Base-by-base conservation (phyloP, 345 rosid genomes). In the Noccaea caerulescens region DNA sequence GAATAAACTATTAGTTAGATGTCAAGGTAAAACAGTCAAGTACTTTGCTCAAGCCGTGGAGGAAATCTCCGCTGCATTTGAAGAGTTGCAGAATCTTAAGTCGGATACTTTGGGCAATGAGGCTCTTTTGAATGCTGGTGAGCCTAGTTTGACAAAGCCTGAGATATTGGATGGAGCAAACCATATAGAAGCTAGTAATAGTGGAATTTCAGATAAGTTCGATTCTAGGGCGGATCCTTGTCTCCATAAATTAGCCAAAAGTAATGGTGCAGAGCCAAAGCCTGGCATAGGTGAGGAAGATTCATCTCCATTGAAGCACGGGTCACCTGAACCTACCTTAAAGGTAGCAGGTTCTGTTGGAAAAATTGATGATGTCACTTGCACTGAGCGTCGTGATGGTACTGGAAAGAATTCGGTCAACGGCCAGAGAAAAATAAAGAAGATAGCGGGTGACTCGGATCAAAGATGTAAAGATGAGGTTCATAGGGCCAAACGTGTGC, bases 41-140 rank as follows among this genome's bases (percentile, higher is more conserved):
- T 66, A 68, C 79, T 94, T 91, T 80, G 74, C 85, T 62, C 89
- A 80, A 80, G 99, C 99, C 52, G 97, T 87, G 49, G 79, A 84
- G 81, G 99, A 94, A 76, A 94, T 92, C 25, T 87, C 83, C 64
- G 72, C 75, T 71, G 96, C 87, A 58, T 94, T 88, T 85, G 89
- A 89, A 55, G 86, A 87, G 79, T 78, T 72, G 41, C 86, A 82
- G 76, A 82, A 80, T 71, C 79, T 75, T 62, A 86, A 82, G 43
- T 72, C 84, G 58, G 77, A 77, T 77, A 67, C 71, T 52, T 55
- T 64, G 56, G 79, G 82, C 27, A 84, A 61, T 49, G 88, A 82
- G 72, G 63, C 83, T 55, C 65, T 80, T 71, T 55, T 69, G 80
- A 76, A 81, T 77, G 80, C 65, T 47, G 63, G 47, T 41, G 88